phyloP scores from a whole-genome alignment of 2,329 filamentous ascomycete genomes.

The Colletotrichum limetticola region DNA sequence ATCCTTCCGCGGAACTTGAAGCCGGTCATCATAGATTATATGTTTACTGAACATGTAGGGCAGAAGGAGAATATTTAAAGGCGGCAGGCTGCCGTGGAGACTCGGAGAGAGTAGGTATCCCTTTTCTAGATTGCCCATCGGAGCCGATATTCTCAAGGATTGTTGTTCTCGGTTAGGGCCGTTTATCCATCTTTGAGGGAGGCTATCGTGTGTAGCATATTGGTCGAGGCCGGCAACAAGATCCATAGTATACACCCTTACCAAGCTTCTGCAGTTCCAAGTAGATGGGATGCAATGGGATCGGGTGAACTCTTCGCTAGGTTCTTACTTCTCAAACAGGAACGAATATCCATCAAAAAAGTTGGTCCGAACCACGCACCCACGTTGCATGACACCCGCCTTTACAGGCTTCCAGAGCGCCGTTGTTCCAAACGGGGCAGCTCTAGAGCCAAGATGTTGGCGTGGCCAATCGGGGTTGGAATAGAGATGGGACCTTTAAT shows the following conservation, averaged over 20 bases:
- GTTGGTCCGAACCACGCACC: conserved; percentile 6
- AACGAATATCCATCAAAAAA: neutral
- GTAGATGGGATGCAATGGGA: conserved; percentile 6
- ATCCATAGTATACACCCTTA: conserved; percentile 4
- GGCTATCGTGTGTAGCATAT: neutral
- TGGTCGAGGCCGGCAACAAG: neutral
- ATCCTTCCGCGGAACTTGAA: neutral
- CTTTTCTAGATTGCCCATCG: neutral
- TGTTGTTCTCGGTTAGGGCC: neutral
- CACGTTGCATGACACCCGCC: neutral
- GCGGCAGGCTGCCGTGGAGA: neutral
- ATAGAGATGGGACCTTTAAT: conserved; percentile 6
- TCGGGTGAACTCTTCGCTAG: neutral
- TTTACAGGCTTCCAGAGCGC: neutral
- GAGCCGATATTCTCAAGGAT: neutral
- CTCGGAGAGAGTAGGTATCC: neutral
- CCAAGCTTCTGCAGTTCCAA: conserved; percentile 8
- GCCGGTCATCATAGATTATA: conserved; percentile 1
- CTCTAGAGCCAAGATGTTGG: conserved; percentile 12
- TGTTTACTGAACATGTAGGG: neutral
- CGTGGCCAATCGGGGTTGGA: conserved; percentile 2
- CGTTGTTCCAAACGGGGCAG: neutral
- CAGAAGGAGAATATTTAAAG: neutral
- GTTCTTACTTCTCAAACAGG: conserved; percentile 1
- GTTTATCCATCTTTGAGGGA: neutral